These are phyloP conservation scores for Serendipita sp. DNA, from an alignment of 768 basidiomycete genomes.

Conservation along the genomic window DNA sequence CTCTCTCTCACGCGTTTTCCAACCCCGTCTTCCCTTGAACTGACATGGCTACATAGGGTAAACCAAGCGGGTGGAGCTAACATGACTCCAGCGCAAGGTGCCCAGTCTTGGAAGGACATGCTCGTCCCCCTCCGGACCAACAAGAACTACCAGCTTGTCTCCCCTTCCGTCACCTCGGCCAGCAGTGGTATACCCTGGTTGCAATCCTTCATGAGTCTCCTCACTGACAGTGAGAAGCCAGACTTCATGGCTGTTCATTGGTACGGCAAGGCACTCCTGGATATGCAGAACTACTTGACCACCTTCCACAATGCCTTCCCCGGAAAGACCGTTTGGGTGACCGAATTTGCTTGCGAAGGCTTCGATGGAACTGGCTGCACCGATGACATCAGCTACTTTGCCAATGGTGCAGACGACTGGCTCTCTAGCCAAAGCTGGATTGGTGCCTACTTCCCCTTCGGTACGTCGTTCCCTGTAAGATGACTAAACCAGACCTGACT, in stretches of 20 bases:
- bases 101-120: conserved; percentile 41
- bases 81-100: conserved; percentile 35
- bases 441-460: neutral
- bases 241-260: conserved; percentile 46
- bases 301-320: conserved; percentile 29
- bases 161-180: conserved; percentile 53
- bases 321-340: conserved; percentile 34
- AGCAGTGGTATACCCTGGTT: conserved; percentile 50
- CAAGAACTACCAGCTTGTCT: conserved; percentile 40
- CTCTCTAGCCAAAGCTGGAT: neutral
- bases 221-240: conserved; percentile 26
- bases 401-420: neutral
- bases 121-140: conserved; percentile 35
- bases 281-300: conserved; percentile 25
- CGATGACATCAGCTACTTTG: neutral
- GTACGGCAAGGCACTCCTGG: conserved; percentile 37
- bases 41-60: conserved; percentile 31
- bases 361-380: neutral
- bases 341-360: conserved; percentile 53
- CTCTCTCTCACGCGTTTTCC: neutral
- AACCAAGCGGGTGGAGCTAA: conserved; percentile 47
- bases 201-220: conserved; percentile 31
- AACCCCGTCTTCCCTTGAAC: neutral
- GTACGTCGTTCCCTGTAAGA: no score
- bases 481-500: no score